Base-by-base conservation (phyloP, 139 green algal species). In the Coelastrella sp. region DNA sequence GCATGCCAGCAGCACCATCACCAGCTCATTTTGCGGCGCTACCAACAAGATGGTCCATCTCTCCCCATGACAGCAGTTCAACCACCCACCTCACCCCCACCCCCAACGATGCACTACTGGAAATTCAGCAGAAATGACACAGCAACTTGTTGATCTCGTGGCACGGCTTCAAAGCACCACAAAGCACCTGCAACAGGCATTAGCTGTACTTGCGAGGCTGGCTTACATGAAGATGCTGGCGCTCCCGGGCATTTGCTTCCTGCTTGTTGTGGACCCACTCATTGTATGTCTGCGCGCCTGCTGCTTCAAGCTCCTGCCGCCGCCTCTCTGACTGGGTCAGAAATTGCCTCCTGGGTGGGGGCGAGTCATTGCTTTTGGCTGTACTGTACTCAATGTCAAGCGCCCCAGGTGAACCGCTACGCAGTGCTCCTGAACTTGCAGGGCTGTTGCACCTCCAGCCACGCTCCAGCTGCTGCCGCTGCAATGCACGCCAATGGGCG, bases 361-460 rank as follows among this genome's bases (percentile, higher is more conserved):
- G 60, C 58, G 60, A 22, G 32, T 61, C n/a, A 61, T 16, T 47
- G 32, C 32, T 47, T 47, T 47, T 47, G 32, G 32, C 32, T 47
- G 32, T 47, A 47, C 32, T 47, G 32, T 47, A 47, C 32, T 47
- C 32, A 47, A 0, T 47, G 32, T 76, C 4, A 73, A 60, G 16
- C 23, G 4, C 74, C 54, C n/a, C 60, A 14, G 16, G 60, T 73
- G n/a, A 16, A 4, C 7, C 23, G 20, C 74, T 32, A n/a, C 13
- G 11, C 23, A 23, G 61, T 8, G 20, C 5, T 13, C 17, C 71
- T 13, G 56, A 19, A 19, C 57, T 83, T 47, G 66, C 23, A 6
- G 71, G 59, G n/a, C 86, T 76, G 19, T 5, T 77, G 59, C 84
- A 87, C 0, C 73, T 66, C 86, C 86, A 86, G 76, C 86, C 86